Conservation (phyloP, 176 grass and related monocot genomes). For the Tillandsia leiboldiana region DNA sequence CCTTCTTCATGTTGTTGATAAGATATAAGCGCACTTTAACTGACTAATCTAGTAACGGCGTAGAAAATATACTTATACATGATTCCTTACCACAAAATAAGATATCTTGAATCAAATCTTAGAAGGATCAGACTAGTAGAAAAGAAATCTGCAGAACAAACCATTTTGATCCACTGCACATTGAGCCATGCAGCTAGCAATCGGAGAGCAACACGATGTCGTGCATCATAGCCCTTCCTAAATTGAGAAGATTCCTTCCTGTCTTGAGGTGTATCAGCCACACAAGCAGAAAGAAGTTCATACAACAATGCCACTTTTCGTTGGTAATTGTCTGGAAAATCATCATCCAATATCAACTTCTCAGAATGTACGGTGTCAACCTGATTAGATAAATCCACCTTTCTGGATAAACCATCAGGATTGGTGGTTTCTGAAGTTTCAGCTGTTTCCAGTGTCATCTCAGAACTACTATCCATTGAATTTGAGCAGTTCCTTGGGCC, state of each 20-base stretch:
- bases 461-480: not conserved
- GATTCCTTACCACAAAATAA: not conserved
- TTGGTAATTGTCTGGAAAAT: constrained; percentile 43
- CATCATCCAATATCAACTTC: constrained; percentile 22
- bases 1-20: no score
- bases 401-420: constrained; percentile 5
- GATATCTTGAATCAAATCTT: not conserved
- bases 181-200: constrained; percentile 78
- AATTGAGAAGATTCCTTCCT: constrained; percentile 35
- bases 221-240: constrained; percentile 91
- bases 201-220: constrained; percentile 81
- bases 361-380: constrained; percentile 3
- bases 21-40: no score
- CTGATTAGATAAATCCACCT: constrained; percentile 2
- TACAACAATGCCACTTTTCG: constrained; percentile 69
- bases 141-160: constrained; percentile 21
- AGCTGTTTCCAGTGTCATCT: not conserved
- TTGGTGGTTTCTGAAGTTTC: constrained; percentile 14
- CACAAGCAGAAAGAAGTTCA: constrained; percentile 89
- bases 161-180: constrained; percentile 89
- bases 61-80: no score
- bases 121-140: not conserved
- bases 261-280: constrained; percentile 63
- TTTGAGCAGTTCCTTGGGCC: not conserved
- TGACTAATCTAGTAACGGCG: no score